Conservation (phyloP, 371 early-diverging fungal species). For the Blastocladiella emersonii region DNA sequence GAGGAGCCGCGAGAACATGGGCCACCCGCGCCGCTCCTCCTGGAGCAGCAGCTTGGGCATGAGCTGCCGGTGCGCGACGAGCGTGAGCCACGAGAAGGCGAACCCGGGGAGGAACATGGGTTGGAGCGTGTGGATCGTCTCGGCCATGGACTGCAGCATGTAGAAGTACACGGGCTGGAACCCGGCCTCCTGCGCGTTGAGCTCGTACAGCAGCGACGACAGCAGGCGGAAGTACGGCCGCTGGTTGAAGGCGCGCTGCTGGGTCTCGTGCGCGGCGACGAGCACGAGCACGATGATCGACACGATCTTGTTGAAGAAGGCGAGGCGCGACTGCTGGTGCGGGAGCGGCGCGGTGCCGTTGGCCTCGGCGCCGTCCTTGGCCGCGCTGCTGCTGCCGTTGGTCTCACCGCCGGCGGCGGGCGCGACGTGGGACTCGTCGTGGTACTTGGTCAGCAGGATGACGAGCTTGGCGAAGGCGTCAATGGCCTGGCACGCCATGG, state of each 20-base stretch:
- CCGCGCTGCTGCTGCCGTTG: slow-evolving; percentile 26
- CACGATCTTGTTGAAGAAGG: slow-evolving; percentile 57
- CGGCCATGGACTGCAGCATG: slow-evolving; percentile 22
- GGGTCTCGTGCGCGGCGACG: slow-evolving; percentile 68
- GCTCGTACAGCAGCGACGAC: slow-evolving; percentile 64
- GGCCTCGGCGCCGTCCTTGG: not conserved
- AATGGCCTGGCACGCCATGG: slow-evolving; percentile 50
- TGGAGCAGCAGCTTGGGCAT: slow-evolving; percentile 73
- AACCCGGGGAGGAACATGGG: slow-evolving; percentile 88
- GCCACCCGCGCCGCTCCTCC: slow-evolving; percentile 71
- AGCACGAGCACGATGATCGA: slow-evolving; percentile 70
- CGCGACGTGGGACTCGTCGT: slow-evolving; percentile 15
- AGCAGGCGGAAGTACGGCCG: slow-evolving; percentile 83
- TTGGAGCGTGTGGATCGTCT: slow-evolving; percentile 67
- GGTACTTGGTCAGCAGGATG: slow-evolving; percentile 49
- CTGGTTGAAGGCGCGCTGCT: slow-evolving; percentile 70
- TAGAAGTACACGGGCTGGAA: slow-evolving; percentile 10
- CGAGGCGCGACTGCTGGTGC: slow-evolving; percentile 12
- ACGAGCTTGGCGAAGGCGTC: slow-evolving; percentile 74
- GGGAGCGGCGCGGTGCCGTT: not conserved
- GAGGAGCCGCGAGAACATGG: slow-evolving; percentile 64
- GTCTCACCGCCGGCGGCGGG: slow-evolving; percentile 14
- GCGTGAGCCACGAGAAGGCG: slow-evolving; percentile 88
- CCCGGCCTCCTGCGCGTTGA: slow-evolving; percentile 52
- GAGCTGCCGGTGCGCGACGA: slow-evolving; percentile 81